Base-by-base conservation (phyloP, 2,329 filamentous ascomycete species). In the Dothidotthia symphoricarpi region DNA sequence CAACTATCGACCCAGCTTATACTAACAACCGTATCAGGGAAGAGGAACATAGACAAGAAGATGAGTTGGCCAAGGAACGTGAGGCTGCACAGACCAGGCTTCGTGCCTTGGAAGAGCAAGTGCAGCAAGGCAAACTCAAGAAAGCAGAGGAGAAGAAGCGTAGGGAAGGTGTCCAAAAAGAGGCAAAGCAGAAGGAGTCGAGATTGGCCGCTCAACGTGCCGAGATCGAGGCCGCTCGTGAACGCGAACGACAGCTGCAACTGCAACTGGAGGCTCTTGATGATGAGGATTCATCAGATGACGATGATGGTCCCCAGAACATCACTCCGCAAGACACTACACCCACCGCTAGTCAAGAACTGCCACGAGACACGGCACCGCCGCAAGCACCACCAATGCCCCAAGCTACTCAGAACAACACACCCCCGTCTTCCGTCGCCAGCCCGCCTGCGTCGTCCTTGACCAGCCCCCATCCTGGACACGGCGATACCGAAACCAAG, bases 101-200 rank as follows among this genome's bases (percentile, higher is more conserved):
- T 16, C 88, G 83, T 63, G 89, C 88, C 12, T 79, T 98, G 7
- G 90, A 98, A 68, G 89, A 97, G 64, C 89, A 96, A 67, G 89
- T 97, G 35, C 84, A 83, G 47, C 87, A 90, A 62, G 88, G 90
- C 57, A 98, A 97, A 72, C 72, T 97, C 35, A 91, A 88, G 75
- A 97, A 95, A 69, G 86, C 94, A 53, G 93, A 98, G 66, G 93
- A 96, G 71, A 96, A 95, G 75, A 87, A 84, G 47, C 85, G 80
- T 55, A 93, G 89, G 74, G 90, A 95, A 71, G 91, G 88, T 15
- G 89, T 89, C 8, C 76, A 86, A 59, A 86, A 85, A 33, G 88
- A 93, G 53, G 81, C 89, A 6, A 91, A 88, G 67, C 88, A 95
- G 56, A 90, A 94, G 63, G 91, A 97, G 65, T 75, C 82, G 36